These are phyloP conservation scores for Boletus vermiculosoides DNA, from an alignment of 768 basidiomycete species.

Conservation along the genomic window DNA sequence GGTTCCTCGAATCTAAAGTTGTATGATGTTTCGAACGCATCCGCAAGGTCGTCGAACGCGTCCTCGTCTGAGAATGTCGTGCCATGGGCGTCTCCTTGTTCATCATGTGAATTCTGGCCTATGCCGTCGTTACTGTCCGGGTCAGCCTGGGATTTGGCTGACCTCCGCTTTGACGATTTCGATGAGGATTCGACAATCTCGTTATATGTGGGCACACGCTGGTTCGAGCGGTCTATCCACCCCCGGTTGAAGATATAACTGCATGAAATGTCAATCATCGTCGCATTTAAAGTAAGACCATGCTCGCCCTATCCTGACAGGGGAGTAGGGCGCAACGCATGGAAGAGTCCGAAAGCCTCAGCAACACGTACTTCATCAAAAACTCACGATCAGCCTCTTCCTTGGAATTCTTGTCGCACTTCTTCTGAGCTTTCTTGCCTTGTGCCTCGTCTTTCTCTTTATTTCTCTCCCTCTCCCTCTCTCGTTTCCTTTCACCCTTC, in stretches of 20 bases:
- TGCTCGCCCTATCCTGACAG: background rate
- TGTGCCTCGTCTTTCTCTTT: conserved; percentile 15
- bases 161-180: conserved; percentile 27
- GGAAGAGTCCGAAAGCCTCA: background rate
- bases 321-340: background rate
- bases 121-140: conserved; percentile 16
- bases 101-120: conserved; percentile 12
- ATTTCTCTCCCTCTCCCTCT: conserved; percentile 30
- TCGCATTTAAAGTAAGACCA: background rate
- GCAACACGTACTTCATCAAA: conserved; percentile 71
- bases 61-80: conserved; percentile 54
- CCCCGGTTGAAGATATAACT: conserved; percentile 98
- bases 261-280: conserved; percentile 1
- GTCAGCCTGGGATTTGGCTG: conserved; percentile 13
- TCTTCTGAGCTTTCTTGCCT: conserved; percentile 23
- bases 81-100: conserved; percentile 27
- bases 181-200: conserved; percentile 60
- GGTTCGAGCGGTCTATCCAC: conserved; percentile 83
- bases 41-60: conserved; percentile 87
- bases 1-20: conserved; percentile 98
- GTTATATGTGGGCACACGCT: conserved; percentile 79
- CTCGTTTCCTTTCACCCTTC: conserved; percentile 31
- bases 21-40: conserved; percentile 93
- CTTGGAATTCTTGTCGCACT: conserved; percentile 37
- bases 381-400: conserved; percentile 82